Percentiles rank a stretch among this genome's conserved stretches.
Evolutionary conservation across 192 early-diverging fungal genomes (phyloP).

Genomic region (Backusella sp.): DNA sequence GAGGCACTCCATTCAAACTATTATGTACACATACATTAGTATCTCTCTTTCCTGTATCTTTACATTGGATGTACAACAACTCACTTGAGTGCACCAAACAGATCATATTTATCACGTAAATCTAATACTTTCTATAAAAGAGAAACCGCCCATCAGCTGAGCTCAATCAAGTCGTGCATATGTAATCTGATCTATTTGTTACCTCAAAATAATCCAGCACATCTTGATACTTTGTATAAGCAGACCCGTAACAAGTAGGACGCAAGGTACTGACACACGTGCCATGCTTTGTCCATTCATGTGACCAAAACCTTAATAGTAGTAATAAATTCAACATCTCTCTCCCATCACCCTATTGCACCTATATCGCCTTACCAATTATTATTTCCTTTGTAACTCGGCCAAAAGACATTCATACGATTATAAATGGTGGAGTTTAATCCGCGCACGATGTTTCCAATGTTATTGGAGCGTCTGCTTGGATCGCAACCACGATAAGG

Average conservation of each 20-base stretch:
- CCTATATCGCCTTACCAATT: constrained; percentile 39
- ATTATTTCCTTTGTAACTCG: constrained; percentile 71
- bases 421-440: constrained; percentile 28
- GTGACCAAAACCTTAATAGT: constrained; percentile 41
- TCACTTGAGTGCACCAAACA: constrained; percentile 41
- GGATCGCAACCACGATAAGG: constrained; percentile 61
- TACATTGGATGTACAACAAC: background rate
- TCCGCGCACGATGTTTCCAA: constrained; percentile 46
- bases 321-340: background rate
- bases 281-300: constrained; percentile 54
- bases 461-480: constrained; percentile 54
- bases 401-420: constrained; percentile 39
- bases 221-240: constrained; percentile 40
- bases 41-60: background rate
- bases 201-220: constrained; percentile 39
- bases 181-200: background rate
- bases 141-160: constrained; percentile 23
- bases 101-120: constrained; percentile 38
- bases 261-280: constrained; percentile 44
- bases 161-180: constrained; percentile 18
- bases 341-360: background rate
- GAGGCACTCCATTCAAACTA: constrained; percentile 44
- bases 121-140: constrained; percentile 29
- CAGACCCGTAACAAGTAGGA: constrained; percentile 39
- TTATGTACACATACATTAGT: background rate